Conservation (phyloP, 2,329 filamentous ascomycete species). For the Colletotrichum nymphaeae region DNA sequence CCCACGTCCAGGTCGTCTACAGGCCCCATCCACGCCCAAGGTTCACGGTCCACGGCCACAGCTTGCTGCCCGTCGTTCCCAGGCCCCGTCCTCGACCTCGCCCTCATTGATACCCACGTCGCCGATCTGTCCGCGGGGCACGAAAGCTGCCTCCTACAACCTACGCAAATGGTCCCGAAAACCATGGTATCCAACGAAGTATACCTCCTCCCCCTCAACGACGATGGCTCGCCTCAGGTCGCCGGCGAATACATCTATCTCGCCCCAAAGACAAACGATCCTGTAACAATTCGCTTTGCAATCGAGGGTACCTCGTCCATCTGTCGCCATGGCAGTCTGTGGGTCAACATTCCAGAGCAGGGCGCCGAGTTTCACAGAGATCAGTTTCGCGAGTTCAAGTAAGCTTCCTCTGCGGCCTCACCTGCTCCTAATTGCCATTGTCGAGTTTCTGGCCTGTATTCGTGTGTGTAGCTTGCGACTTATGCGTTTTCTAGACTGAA, state of each 20-base stretch:
- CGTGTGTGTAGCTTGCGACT: not conserved
- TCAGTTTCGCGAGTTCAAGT: constrained; percentile 91
- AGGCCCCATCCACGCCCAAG: too few relatives aligned
- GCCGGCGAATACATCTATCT: constrained; percentile 93
- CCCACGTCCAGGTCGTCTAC: not conserved
- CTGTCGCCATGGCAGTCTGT: constrained; percentile 92
- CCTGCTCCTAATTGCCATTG: not conserved
- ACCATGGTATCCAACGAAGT: constrained; percentile 77
- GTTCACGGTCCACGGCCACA: not conserved
- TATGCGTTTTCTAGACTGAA: constrained; percentile 69
- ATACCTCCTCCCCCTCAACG: constrained; percentile 90
- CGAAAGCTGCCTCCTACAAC: constrained; percentile 35
- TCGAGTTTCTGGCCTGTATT: not conserved
- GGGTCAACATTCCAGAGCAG: constrained; percentile 91
- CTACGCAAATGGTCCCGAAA: constrained; percentile 64
- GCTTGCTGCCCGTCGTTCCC: not conserved
- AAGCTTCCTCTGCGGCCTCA: constrained; percentile 47
- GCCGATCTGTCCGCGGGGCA: constrained; percentile 36
- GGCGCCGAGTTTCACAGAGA: constrained; percentile 81
- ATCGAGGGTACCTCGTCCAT: constrained; percentile 97
- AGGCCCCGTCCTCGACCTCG: not conserved
- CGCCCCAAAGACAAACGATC: constrained; percentile 77
- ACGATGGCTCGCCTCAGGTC: constrained; percentile 91
- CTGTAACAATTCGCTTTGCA: constrained; percentile 85
- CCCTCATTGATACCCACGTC: constrained; percentile 11